A percentile compares a stretch with the other conserved stretches of the same genome.
Evolutionary conservation across 495 filamentous ascomycete species (phyloP).

Genomic region (Talaromyces adpressus): DNA sequence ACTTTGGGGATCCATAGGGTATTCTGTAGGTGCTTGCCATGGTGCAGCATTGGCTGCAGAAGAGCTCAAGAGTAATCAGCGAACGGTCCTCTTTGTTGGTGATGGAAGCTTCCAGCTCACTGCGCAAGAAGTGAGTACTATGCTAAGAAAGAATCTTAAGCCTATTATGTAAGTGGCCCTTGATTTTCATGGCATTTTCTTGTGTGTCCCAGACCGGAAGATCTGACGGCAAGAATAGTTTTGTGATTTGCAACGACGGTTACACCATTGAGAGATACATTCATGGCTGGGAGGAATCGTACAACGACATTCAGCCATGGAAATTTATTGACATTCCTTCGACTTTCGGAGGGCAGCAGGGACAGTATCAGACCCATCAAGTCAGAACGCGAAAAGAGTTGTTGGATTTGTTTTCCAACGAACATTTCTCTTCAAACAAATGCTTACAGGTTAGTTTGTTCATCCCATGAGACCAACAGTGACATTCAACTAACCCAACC

Average conservation of each 20-base stretch:
- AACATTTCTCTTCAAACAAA: slow-evolving; percentile 50
- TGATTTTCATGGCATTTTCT: slow-evolving; percentile 10
- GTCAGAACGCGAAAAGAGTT: slow-evolving; percentile 67
- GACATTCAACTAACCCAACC: slow-evolving; percentile 23
- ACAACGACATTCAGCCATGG: slow-evolving; percentile 79
- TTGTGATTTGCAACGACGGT: slow-evolving; percentile 49
- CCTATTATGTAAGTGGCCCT: slow-evolving; percentile 61
- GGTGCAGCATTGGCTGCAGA: slow-evolving; percentile 67
- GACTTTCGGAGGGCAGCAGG: slow-evolving; percentile 57
- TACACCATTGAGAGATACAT: slow-evolving; percentile 53
- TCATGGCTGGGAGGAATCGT: slow-evolving; percentile 59
- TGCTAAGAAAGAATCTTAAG: slow-evolving; percentile 68
- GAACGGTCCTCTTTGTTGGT: slow-evolving; percentile 79
- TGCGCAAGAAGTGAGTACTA: slow-evolving; percentile 78
- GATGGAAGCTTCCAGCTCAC: slow-evolving; percentile 86
- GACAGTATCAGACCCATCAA: slow-evolving; percentile 55
- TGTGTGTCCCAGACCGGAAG: not conserved
- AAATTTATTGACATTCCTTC: slow-evolving; percentile 58
- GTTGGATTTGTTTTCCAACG: slow-evolving; percentile 56
- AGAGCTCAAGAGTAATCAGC: slow-evolving; percentile 46
- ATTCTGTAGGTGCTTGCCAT: slow-evolving; percentile 70
- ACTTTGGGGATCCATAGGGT: slow-evolving; percentile 85
- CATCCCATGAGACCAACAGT: not conserved
- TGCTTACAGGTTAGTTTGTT: slow-evolving; percentile 34
- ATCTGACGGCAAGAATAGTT: slow-evolving; percentile 34